Conservation (phyloP, 768 basidiomycete species). For the Zangia roseola region DNA sequence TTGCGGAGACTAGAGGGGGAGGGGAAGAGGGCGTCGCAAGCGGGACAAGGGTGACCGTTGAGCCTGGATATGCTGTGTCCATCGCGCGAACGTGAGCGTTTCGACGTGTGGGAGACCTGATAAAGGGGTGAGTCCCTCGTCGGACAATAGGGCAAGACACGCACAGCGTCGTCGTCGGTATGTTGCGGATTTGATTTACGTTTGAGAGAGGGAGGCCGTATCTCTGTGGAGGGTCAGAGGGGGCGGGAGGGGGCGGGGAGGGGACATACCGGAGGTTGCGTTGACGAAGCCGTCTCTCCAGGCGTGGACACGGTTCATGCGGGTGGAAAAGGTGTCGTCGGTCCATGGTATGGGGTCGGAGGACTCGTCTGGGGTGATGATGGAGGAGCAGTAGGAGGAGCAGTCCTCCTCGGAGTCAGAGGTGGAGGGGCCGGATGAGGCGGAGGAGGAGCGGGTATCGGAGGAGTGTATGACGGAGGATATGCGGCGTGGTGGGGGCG, state of each 20-base stretch:
- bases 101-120: conserved; percentile 54
- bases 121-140: conserved; percentile 14
- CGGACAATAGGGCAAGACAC: conserved; percentile 17
- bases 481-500: conserved; percentile 48
- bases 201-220: conserved; percentile 45
- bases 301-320: conserved; percentile 65
- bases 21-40: conserved; percentile 68
- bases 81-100: conserved; percentile 51
- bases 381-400: conserved; percentile 75
- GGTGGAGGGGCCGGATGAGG: conserved; percentile 36
- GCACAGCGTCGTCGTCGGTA: conserved; percentile 41
- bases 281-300: conserved; percentile 65
- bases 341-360: conserved; percentile 30
- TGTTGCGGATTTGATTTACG: conserved; percentile 40
- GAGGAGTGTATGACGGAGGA: conserved; percentile 32
- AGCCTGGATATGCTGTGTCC: conserved; percentile 39
- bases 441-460: conserved; percentile 41
- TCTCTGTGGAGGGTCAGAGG: conserved; percentile 13
- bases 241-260: not conserved
- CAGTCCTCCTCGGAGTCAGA: conserved; percentile 44
- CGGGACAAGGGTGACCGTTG: conserved; percentile 64
- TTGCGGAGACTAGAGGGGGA: conserved; percentile 57
- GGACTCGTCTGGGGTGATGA: conserved; percentile 41
- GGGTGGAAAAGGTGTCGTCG: conserved; percentile 51
- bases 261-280: conserved; percentile 44